Evolutionary conservation across 352 stramenopile species (phyloP), one percentile per base, ranked within the genome.

Genomic region (Elongisporangium undulatum): DNA sequence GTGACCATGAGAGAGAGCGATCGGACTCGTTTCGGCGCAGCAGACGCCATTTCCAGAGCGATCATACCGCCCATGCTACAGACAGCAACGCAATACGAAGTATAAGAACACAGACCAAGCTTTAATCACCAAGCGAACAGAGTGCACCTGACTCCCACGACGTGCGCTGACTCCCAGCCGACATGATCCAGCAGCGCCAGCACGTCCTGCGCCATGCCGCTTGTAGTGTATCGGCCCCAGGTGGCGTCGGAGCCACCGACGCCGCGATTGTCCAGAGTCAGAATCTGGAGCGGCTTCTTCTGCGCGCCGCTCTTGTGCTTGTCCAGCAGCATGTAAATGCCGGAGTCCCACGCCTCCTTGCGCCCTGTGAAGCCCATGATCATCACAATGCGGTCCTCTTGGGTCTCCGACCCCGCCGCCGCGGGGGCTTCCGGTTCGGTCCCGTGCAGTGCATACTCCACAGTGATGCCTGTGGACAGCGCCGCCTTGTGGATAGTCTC

Each of bases 221-320:
- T 73, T 3, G 77, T 89, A 22, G 72, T 81, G 66, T 90, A 90
- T 21, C 67, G 69, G 3, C 75, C 78, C 68, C 68, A 84, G 0
- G 81, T 69, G 24, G 66, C 64, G 51, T 87, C 78, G 5, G 75
- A 75, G 53, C 56, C 55, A n/a, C 79, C 80, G 1, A 77, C 65
- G 20, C 75, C 80, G 26, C 80, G 75, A 66, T 88, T 90, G 62
- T 87, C 80, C 19, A 90, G 71, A 9, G 71, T 83, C 52, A 87
- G 39, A 17, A 90, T 54, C 53, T 78, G 67, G 51, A 86, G 64
- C 24, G 64, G 67, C 49, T 62, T 69, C 38, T 49, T 49, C n/a
- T 29, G 13, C 12, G 51, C 26, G 4, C 53, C 26, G n/a, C 57
- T 34, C 1, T 59, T 26, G 71, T 71, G 77, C 52, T 72, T 56